phyloP scores from a whole-genome alignment of 2,329 filamentous ascomycete genomes.

The Passalora sequoiae region DNA sequence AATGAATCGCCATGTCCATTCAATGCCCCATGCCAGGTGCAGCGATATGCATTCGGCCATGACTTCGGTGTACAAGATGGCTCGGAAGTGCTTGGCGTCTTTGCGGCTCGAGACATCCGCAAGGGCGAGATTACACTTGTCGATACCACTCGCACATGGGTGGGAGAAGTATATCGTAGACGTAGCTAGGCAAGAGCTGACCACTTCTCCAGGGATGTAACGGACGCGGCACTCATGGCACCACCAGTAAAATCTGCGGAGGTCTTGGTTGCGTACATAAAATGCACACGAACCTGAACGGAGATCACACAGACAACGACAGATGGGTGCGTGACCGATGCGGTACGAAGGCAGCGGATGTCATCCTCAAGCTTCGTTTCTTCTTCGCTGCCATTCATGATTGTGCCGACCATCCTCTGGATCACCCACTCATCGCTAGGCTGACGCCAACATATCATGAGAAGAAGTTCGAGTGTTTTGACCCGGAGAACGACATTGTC shows the following conservation, averaged over 20 bases:
- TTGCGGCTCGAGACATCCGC: slow-evolving; percentile 22
- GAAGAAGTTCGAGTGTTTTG: slow-evolving; percentile 47
- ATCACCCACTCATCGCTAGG: slow-evolving; percentile 25
- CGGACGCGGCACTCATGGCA: slow-evolving; percentile 13
- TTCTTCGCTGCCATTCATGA: slow-evolving; percentile 20
- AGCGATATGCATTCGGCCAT: slow-evolving; percentile 24
- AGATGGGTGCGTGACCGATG: slow-evolving; percentile 23
- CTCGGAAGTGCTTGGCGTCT: slow-evolving; percentile 27
- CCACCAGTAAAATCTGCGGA: slow-evolving; percentile 12
- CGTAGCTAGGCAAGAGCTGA: not conserved
- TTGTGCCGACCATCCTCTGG: slow-evolving; percentile 22
- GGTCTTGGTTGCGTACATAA: slow-evolving; percentile 20
- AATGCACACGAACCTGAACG: slow-evolving; percentile 22
- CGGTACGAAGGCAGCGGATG: slow-evolving; percentile 16
- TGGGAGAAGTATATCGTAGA: slow-evolving; percentile 6
- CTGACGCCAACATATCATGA: slow-evolving; percentile 26
- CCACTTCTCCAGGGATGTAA: slow-evolving; percentile 15
- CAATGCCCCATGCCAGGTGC: slow-evolving; percentile 11
- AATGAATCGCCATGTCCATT: not conserved
- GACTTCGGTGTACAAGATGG: slow-evolving; percentile 10
- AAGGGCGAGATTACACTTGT: slow-evolving; percentile 17
- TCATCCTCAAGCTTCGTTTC: slow-evolving; percentile 21
- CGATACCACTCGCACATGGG: slow-evolving; percentile 26
- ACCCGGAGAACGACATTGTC: slow-evolving; percentile 65
- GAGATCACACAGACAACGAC: slow-evolving; percentile 18